Conservation (phyloP, 495 filamentous ascomycete species). For the Tetracladium setigerum region DNA sequence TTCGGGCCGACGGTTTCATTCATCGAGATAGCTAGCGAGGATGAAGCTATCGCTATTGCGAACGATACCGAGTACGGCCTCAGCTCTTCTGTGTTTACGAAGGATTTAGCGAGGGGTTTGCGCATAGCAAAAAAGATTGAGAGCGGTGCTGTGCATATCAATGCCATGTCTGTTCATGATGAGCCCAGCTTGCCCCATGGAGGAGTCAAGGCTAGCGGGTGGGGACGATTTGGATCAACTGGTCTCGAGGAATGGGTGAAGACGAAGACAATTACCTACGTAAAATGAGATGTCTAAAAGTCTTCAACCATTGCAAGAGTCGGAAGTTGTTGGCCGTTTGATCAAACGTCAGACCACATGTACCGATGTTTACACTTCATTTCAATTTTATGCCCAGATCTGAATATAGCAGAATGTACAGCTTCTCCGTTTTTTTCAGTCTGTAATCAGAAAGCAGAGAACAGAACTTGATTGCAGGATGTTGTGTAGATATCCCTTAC, state of each 20-base stretch:
- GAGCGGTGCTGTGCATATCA: conserved; percentile 85
- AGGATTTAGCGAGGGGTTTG: conserved; percentile 66
- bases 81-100: conserved; percentile 80
- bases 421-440: too few species aligned
- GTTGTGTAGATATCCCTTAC: too few species aligned
- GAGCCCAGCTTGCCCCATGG: conserved; percentile 75
- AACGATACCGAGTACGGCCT: conserved; percentile 82
- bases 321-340: too few species aligned
- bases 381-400: too few species aligned
- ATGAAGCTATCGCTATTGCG: conserved; percentile 67
- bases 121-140: conserved; percentile 68
- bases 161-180: conserved; percentile 78
- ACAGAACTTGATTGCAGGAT: too few species aligned
- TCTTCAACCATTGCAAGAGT: too few species aligned
- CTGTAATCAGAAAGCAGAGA: too few species aligned
- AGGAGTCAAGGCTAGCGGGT: conserved; percentile 73
- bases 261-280: conserved; percentile 79
- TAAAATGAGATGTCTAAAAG: too few species aligned
- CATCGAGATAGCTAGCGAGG: conserved; percentile 47
- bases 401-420: too few species aligned
- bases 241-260: conserved; percentile 70
- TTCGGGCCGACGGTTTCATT: conserved; percentile 74
- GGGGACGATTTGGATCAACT: conserved; percentile 50
- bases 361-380: too few species aligned
- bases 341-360: too few species aligned